Base-by-base conservation (phyloP, 202 grass and related monocot species). In the Panicum hallii region DNA sequence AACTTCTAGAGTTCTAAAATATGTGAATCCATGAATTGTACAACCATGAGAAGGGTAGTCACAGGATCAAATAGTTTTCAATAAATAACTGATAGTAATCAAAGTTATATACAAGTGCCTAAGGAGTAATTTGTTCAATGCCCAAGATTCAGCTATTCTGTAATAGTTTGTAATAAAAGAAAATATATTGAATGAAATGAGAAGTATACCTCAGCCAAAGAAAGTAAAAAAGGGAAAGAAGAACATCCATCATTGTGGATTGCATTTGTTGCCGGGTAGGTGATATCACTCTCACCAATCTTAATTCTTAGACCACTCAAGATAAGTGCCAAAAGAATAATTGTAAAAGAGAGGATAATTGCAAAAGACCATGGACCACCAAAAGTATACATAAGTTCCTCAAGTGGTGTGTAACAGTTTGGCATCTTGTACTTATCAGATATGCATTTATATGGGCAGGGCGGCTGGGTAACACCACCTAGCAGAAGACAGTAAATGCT, bases 401-500 rank as follows among this genome's bases (percentile, higher is more conserved):
- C 93, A 65, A 99, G 84, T 86, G 97, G 97, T 56, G 97, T 99
- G 79, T 96, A 96, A 87, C 97, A 99, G 72, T 96, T 94, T 82
- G 97, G 97, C 97, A 94, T 94, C 90, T 92, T 99, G 82, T 94
- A 99, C 84, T 96, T 99, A 16, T 92, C 90, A 81, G 97, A 99
- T 88, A 96, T 78, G 79, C 97, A 99, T 77, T 72, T 90, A 82
- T 99, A 99, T 4, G 97, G 97, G 60, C 97, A 99, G 22, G 57
- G 89, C 11, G 77, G 82, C 77, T 94, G 76, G 62, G 97, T 94
- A 86, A 93, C 97, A 88, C 97, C 97, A 84, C 97, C 97, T 99
- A 88, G 67, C 44, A 86, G 88, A 60, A 86, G 70, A 47, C 83
- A 70, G 57, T 81, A 88, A 81, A 78, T 72, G 34, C 3, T 84